phyloP scores from a whole-genome alignment of 1,284 basidiomycete species.

The Leccinum griseonigrum region DNA sequence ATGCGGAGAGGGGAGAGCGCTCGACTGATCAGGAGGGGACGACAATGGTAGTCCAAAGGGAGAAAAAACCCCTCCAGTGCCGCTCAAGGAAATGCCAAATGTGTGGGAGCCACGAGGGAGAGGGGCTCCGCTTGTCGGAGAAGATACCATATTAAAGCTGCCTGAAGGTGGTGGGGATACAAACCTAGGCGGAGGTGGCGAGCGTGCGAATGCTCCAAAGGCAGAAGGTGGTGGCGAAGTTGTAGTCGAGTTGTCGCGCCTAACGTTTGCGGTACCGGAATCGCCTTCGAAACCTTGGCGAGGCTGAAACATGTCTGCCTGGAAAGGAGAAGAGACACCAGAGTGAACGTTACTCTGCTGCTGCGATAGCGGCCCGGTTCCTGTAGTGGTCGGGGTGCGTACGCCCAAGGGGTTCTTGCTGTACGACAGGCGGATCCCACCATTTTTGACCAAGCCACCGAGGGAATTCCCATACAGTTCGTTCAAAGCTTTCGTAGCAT shows the following conservation, averaged over 20 bases:
- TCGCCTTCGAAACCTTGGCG: conserved; percentile 39
- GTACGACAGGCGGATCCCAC: conserved; percentile 93
- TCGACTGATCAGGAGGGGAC: conserved; percentile 32
- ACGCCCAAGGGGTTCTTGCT: conserved; percentile 94
- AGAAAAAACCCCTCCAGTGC: conserved; percentile 44
- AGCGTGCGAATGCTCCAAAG: conserved; percentile 49
- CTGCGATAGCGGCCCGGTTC: conserved; percentile 48
- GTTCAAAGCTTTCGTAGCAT: conserved; percentile 82
- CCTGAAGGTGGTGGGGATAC: conserved; percentile 45
- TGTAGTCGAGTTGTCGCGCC: conserved; percentile 38
- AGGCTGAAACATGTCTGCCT: conserved; percentile 39
- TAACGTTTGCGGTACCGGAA: conserved; percentile 23
- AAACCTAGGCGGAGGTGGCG: conserved; percentile 61
- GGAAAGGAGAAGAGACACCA: conserved; percentile 28
- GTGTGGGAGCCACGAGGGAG: conserved; percentile 32
- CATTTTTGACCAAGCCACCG: conserved; percentile 88
- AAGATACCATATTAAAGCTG: conserved; percentile 36
- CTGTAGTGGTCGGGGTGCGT: conserved; percentile 69
- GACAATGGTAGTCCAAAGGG: conserved; percentile 58
- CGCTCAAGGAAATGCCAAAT: conserved; percentile 32
- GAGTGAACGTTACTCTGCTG: conserved; percentile 39
- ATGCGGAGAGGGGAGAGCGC: conserved; percentile 42
- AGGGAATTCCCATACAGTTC: conserved; percentile 92
- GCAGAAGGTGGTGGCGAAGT: conserved; percentile 42
- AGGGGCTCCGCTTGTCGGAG: conserved; percentile 33